Base-by-base conservation (phyloP, 352 stramenopile species). In the Blastocystis sp. region DNA sequence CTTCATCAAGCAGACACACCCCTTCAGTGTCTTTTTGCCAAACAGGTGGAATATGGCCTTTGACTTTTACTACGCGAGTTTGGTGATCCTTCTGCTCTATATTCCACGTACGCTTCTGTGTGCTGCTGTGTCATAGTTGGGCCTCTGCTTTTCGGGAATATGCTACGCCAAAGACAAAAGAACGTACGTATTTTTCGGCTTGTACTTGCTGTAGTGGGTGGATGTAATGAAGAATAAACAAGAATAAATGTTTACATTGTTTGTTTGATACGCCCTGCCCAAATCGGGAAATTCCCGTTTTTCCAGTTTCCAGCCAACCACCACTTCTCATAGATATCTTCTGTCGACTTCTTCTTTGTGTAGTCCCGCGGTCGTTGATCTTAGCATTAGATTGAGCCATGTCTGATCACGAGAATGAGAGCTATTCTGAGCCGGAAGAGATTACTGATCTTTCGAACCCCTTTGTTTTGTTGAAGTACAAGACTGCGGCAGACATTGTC, bases 401-500 rank as follows among this genome's bases (percentile, higher is more conserved):
- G 70, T 64, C 70, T 34, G 91, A 93, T 69, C 93, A 95, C 77
- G 92, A 94, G 75, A 91, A 94, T 88, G 89, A 94, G 88, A 90
- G 90, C 76, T 91, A 91, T 75, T 79, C 92, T 77, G 91, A 93
- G 77, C 84, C 91, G n/a, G 92, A 94, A 90, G 91, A 92, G 63
- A 87, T 95, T 13, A 93, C 95, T 87, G 93, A 96, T 92, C 94
- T 93, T 90, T 94, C 92, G 90, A 95, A 94, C 92, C 95, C 93
- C 91, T 93, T 98, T 90, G 95, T 98, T 1, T 93, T 96, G 47
- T 95, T 94, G 90, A 98, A 98, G 93, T 99, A 99, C 93, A 95
- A 97, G 88, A 93, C 98, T 82, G 97, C 97, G 5, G 94, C 96
- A 43, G 98, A 98, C 92, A 98, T 99, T 93, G 95, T 96, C 55